These are phyloP conservation scores for Boletus reticulatus DNA, from an alignment of 768 basidiomycete genomes.

Conservation along the genomic window DNA sequence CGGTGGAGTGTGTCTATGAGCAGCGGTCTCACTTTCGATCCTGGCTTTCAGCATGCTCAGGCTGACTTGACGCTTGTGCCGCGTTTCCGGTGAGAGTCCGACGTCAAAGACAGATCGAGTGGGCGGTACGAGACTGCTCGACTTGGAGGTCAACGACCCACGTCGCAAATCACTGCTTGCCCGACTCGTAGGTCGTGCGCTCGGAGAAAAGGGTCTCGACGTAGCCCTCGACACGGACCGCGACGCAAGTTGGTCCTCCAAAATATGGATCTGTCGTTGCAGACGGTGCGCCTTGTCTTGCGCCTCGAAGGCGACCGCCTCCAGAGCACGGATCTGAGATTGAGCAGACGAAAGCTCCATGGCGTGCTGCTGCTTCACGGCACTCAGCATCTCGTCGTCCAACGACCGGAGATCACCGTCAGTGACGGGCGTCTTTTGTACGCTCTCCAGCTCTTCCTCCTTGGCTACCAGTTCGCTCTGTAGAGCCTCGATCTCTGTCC, in stretches of 20 bases:
- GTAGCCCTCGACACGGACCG: slow-evolving; percentile 43
- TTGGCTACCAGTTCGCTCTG: slow-evolving; percentile 58
- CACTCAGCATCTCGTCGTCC: slow-evolving; percentile 71
- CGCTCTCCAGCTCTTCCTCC: slow-evolving; percentile 64
- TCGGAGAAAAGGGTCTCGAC: slow-evolving; percentile 47
- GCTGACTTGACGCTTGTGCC: slow-evolving; percentile 81
- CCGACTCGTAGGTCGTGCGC: slow-evolving; percentile 43
- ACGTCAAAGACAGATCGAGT: slow-evolving; percentile 66
- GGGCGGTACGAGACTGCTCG: slow-evolving; percentile 34
- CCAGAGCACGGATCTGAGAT: slow-evolving; percentile 74
- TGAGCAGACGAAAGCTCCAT: slow-evolving; percentile 81
- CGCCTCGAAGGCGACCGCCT: slow-evolving; percentile 69
- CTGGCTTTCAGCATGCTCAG: slow-evolving; percentile 89
- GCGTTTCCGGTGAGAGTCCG: slow-evolving; percentile 68
- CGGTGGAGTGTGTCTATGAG: slow-evolving; percentile 44
- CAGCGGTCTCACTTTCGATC: slow-evolving; percentile 75
- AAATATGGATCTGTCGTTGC: slow-evolving; percentile 60
- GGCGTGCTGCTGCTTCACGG: slow-evolving; percentile 68
- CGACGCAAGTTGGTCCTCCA: slow-evolving; percentile 64
- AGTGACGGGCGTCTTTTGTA: slow-evolving; percentile 43
- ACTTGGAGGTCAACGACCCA: slow-evolving; percentile 33
- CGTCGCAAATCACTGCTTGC: slow-evolving; percentile 39
- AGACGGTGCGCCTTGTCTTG: slow-evolving; percentile 65
- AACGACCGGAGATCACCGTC: slow-evolving; percentile 50
- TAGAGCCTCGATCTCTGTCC: slow-evolving; percentile 70